Conservation (phyloP, 805 yeast genomes). For the Saccharomycopsis schoenii region DNA sequence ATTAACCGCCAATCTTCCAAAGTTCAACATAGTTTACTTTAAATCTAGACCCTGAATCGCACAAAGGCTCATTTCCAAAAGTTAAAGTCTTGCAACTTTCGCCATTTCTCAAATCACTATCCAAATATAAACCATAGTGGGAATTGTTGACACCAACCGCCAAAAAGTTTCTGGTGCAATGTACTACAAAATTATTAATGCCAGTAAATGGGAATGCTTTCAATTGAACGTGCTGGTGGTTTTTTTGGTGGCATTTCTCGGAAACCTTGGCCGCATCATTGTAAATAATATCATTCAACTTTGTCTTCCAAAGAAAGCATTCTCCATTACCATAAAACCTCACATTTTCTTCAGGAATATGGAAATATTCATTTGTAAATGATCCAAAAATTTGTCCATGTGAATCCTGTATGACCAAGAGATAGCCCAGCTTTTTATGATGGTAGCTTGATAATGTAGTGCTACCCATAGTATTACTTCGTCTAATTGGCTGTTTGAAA, state of each 20-base stretch:
- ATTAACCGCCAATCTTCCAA: constrained; percentile 14
- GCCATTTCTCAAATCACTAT: constrained; percentile 62
- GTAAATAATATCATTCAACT: constrained; percentile 8
- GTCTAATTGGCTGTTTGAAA: constrained; percentile 13
- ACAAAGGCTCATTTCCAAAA: constrained; percentile 79
- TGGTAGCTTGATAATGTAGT: constrained; percentile 17
- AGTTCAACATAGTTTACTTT: constrained; percentile 20
- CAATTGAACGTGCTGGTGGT: constrained; percentile 35
- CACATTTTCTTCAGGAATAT: constrained; percentile 53
- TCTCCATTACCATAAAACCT: constrained; percentile 91
- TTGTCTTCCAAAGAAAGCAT: constrained; percentile 75
- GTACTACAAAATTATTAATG: constrained; percentile 72
- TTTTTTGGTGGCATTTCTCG: background rate
- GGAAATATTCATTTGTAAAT: constrained; percentile 62
- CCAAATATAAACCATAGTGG: constrained; percentile 85
- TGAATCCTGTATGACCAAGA: constrained; percentile 61
- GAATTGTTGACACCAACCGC: constrained; percentile 92
- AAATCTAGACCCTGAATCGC: constrained; percentile 53
- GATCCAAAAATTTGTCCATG: constrained; percentile 65
- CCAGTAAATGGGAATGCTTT: constrained; percentile 86
- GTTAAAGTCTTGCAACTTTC: constrained; percentile 73
- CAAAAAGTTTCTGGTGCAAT: constrained; percentile 66
- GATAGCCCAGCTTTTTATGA: constrained; percentile 54
- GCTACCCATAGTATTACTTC: constrained; percentile 18
- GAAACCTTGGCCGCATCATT: background rate